Evolutionary conservation across 495 filamentous ascomycete genomes (phyloP).

Genomic region (Mycothermus thermophilus): DNA sequence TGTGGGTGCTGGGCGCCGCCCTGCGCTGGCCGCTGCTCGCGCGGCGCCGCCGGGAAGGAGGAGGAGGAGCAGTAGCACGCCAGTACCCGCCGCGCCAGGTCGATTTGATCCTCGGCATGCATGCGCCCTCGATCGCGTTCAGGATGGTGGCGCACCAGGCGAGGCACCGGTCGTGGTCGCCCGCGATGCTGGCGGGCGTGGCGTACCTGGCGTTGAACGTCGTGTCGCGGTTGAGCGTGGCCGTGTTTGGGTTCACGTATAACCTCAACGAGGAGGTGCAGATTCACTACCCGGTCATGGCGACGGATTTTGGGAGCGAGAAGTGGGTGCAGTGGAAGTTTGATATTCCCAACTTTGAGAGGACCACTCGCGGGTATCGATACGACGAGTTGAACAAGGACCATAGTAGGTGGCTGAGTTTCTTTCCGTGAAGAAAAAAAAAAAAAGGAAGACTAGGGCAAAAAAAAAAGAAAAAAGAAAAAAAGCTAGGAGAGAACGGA

Average conservation of each 20-base stretch:
- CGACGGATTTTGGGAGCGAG: neutral
- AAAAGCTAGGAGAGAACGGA: too few relatives aligned
- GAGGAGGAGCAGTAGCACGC: neutral
- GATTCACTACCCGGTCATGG: neutral
- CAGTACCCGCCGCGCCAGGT: neutral
- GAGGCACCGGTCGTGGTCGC: neutral
- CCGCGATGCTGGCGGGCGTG: neutral
- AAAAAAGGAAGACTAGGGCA: too few relatives aligned
- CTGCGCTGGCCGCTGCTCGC: neutral
- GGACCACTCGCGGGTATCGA: too few relatives aligned
- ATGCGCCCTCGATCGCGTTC: neutral
- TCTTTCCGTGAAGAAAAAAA: too few relatives aligned
- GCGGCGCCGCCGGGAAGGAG: neutral
- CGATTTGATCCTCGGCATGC: neutral
- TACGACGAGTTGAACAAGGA: too few relatives aligned
- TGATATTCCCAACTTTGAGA: too few relatives aligned
- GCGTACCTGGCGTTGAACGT: neutral
- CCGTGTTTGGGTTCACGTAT: neutral
- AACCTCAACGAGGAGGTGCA: neutral
- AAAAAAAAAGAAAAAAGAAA: too few relatives aligned
- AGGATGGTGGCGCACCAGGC: neutral
- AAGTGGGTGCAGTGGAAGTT: too few relatives aligned
- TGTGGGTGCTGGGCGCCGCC: constrained; percentile 1
- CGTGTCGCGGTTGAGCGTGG: neutral
- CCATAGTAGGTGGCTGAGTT: too few relatives aligned